Conservation (phyloP, 495 filamentous ascomycete species). For the Penicillium riverlandense region DNA sequence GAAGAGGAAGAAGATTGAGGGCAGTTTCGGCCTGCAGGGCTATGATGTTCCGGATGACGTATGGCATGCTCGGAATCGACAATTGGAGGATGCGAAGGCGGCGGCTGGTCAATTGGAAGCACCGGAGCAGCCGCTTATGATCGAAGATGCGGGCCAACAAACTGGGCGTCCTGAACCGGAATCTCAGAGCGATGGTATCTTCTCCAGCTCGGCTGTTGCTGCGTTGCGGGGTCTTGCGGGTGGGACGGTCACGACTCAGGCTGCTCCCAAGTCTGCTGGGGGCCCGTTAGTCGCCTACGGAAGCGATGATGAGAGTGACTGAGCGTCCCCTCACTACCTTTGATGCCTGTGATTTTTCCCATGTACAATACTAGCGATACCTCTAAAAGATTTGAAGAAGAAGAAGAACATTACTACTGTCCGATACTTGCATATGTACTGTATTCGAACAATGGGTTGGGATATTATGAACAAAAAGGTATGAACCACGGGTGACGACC, state of each 20-base stretch:
- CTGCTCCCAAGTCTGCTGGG: slow-evolving; percentile 20
- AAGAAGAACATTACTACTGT: slow-evolving; percentile 1
- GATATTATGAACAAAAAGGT: slow-evolving; percentile 5
- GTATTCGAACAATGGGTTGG: slow-evolving; percentile 4
- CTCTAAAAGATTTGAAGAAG: slow-evolving; percentile 12
- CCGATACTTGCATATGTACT: slow-evolving; percentile 1
- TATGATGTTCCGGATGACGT: slow-evolving; percentile 95
- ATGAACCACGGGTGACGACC: not conserved
- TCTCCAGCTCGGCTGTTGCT: slow-evolving; percentile 72
- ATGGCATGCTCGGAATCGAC: slow-evolving; percentile 66
- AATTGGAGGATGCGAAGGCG: slow-evolving; percentile 36
- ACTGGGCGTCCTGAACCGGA: slow-evolving; percentile 1
- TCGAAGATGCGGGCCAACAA: slow-evolving; percentile 26
- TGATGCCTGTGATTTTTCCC: slow-evolving; percentile 8
- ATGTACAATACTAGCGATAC: slow-evolving; percentile 37
- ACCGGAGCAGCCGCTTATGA: slow-evolving; percentile 33
- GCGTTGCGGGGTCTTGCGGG: slow-evolving; percentile 52
- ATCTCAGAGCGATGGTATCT: slow-evolving; percentile 52
- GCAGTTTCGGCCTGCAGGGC: slow-evolving; percentile 78
- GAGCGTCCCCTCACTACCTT: slow-evolving; percentile 4
- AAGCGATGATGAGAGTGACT: slow-evolving; percentile 77
- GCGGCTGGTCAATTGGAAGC: slow-evolving; percentile 32
- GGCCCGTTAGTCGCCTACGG: slow-evolving; percentile 84
- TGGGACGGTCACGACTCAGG: slow-evolving; percentile 29
- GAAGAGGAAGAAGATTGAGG: slow-evolving; percentile 85